Conservation (phyloP, 345 rosid species). For the Eucalyptus albens region DNA sequence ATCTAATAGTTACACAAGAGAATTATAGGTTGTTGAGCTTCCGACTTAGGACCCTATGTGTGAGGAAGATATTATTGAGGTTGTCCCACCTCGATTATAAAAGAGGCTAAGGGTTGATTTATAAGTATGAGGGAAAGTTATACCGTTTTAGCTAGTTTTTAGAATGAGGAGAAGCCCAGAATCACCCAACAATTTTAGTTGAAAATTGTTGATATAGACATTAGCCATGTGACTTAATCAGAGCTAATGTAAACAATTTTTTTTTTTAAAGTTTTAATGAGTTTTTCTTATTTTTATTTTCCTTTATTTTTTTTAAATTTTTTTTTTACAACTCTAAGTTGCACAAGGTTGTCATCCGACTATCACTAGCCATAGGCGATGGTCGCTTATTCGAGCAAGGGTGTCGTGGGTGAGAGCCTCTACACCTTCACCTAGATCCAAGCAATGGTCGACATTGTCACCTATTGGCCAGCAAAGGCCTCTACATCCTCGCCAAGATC, state of each 20-base stretch:
- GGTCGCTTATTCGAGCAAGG: neutral
- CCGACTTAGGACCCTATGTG: rapidly evolving
- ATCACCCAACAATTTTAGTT: no score
- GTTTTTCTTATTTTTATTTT: no score
- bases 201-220: no score
- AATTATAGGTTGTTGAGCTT: rapidly evolving
- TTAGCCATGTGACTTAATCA: rapidly evolving
- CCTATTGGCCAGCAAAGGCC: no score
- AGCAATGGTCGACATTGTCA: rapidly evolving
- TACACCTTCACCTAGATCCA: neutral
- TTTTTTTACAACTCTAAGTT: neutral
- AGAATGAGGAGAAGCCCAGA: no score
- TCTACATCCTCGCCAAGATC: rapidly evolving
- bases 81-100: rapidly evolving
- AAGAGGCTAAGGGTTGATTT: rapidly evolving
- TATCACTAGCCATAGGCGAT: rapidly evolving
- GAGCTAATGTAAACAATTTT: rapidly evolving
- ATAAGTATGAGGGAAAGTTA: rapidly evolving
- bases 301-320: no score
- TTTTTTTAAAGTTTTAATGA: no score
- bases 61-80: no score
- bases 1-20: rapidly evolving
- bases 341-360: rapidly evolving
- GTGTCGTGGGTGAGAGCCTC: neutral
- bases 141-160: no score